phyloP scores from a whole-genome alignment of 257 asterid species.

The Capsicum chinense region DNA sequence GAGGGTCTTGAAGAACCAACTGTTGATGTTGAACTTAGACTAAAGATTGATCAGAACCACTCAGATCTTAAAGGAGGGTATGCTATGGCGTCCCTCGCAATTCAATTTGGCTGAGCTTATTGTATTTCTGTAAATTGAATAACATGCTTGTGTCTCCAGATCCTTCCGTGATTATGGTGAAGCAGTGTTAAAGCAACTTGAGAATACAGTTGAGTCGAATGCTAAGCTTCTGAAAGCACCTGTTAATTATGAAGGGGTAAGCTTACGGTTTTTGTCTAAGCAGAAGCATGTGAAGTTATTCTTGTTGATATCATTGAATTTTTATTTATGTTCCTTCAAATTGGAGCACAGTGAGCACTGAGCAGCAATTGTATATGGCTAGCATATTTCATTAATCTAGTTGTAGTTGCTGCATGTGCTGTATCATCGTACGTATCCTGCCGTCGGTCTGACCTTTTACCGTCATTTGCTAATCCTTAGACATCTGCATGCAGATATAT shows the following conservation, averaged over 20 bases:
- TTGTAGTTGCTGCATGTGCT: background rate
- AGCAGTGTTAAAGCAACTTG: conserved; percentile 76
- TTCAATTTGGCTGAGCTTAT: conserved; percentile 19
- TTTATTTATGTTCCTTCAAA: background rate
- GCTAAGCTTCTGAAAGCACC: conserved; percentile 82
- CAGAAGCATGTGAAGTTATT: conserved; percentile 3
- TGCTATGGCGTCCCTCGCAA: conserved; percentile 34
- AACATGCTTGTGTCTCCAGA: conserved; percentile 47
- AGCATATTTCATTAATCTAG: conserved; percentile 25
- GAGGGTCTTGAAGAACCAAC: conserved; percentile 91
- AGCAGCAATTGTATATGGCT: background rate
- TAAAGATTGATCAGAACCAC: conserved; percentile 86
- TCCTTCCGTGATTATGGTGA: conserved; percentile 96
- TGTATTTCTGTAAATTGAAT: conserved; percentile 17
- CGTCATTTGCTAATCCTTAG: background rate
- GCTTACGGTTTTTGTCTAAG: conserved; percentile 28
- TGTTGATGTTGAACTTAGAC: conserved; percentile 77
- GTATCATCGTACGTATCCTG: conserved; percentile 19
- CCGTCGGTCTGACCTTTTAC: background rate
- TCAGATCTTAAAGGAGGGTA: conserved; percentile 92
- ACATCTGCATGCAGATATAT: background rate
- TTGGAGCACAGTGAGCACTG: background rate
- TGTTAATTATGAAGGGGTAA: conserved; percentile 96
- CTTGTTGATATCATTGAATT: conserved; percentile 18
- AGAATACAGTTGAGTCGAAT: conserved; percentile 54